Evolutionary conservation across 495 filamentous ascomycete genomes (phyloP).

Genomic region (Talaromyces adpressus): DNA sequence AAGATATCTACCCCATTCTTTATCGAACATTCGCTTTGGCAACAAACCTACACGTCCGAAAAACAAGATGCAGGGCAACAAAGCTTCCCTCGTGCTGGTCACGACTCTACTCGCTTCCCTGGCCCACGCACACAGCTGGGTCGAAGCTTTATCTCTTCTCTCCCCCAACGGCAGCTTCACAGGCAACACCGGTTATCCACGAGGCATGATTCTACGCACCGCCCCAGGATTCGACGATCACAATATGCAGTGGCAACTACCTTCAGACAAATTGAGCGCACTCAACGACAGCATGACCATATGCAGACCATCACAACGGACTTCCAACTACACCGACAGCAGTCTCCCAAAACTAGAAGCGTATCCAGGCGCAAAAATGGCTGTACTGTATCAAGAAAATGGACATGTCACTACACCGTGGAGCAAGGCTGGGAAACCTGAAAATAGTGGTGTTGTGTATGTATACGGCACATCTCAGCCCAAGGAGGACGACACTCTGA

Average conservation of each 20-base stretch:
- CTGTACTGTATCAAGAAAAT: constrained; percentile 76
- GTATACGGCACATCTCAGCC: constrained; percentile 75
- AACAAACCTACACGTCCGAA: not conserved
- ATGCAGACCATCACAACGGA: constrained; percentile 48
- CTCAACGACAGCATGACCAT: constrained; percentile 32
- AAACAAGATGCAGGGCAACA: constrained; percentile 3
- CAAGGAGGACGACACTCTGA: constrained; percentile 51
- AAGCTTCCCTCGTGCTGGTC: not conserved
- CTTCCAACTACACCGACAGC: constrained; percentile 45
- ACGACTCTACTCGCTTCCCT: constrained; percentile 24
- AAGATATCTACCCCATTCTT: not conserved
- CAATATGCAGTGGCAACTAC: constrained; percentile 20
- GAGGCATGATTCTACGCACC: constrained; percentile 50
- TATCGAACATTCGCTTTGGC: not conserved
- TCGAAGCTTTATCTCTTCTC: constrained; percentile 65
- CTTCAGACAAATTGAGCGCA: constrained; percentile 23
- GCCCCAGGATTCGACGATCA: constrained; percentile 41
- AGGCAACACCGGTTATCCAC: constrained; percentile 59
- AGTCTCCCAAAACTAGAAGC: constrained; percentile 55
- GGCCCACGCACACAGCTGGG: constrained; percentile 64
- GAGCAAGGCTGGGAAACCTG: constrained; percentile 52
- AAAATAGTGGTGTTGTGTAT: constrained; percentile 67
- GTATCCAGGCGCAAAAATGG: constrained; percentile 58
- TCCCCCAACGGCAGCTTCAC: constrained; percentile 66
- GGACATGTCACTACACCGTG: constrained; percentile 71